Percentiles rank a stretch among this genome's conserved stretches.
Evolutionary conservation across 2,329 filamentous ascomycete genomes (phyloP).

Genomic region (Hymenotorrendiella dingleyae): DNA sequence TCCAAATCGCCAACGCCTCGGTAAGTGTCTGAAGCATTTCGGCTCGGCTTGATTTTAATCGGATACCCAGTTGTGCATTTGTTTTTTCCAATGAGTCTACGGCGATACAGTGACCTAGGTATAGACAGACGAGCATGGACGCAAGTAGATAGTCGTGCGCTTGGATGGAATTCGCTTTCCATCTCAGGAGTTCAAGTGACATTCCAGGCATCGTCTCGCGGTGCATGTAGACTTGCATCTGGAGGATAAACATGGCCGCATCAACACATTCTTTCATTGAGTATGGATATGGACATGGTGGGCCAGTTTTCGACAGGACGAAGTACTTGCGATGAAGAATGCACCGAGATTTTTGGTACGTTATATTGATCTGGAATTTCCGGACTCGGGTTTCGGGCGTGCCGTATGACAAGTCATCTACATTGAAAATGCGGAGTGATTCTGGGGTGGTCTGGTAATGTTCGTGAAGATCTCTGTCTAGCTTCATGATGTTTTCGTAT

Average conservation of each 20-base stretch:
- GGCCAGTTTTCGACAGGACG: slow-evolving; percentile 40
- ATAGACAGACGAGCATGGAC: slow-evolving; percentile 24
- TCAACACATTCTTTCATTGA: slow-evolving; percentile 48
- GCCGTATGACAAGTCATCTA: slow-evolving; percentile 43
- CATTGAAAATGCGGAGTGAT: slow-evolving; percentile 41
- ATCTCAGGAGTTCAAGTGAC: slow-evolving; percentile 12
- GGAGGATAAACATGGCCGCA: slow-evolving; percentile 41
- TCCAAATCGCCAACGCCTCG: slow-evolving; percentile 19
- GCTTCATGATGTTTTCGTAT: slow-evolving; percentile 44
- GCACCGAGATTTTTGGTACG: slow-evolving; percentile 21
- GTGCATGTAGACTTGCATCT: slow-evolving; percentile 35
- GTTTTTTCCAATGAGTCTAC: slow-evolving; percentile 1
- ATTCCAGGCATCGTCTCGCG: slow-evolving; percentile 9
- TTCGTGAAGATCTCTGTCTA: slow-evolving; percentile 42
- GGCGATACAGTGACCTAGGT: slow-evolving; percentile 16
- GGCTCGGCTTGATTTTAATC: slow-evolving; percentile 16
- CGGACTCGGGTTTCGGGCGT: slow-evolving; percentile 41
- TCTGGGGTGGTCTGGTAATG: slow-evolving; percentile 39
- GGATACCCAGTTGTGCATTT: slow-evolving; percentile 5
- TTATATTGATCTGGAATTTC: slow-evolving; percentile 34
- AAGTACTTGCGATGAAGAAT: slow-evolving; percentile 23
- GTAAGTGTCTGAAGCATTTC: slow-evolving; percentile 17
- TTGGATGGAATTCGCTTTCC: slow-evolving; percentile 18
- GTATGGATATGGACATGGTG: slow-evolving; percentile 36
- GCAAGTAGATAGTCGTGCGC: slow-evolving; percentile 23